Conservation (phyloP, 1,284 basidiomycete genomes). For the Ustilago tritici region DNA sequence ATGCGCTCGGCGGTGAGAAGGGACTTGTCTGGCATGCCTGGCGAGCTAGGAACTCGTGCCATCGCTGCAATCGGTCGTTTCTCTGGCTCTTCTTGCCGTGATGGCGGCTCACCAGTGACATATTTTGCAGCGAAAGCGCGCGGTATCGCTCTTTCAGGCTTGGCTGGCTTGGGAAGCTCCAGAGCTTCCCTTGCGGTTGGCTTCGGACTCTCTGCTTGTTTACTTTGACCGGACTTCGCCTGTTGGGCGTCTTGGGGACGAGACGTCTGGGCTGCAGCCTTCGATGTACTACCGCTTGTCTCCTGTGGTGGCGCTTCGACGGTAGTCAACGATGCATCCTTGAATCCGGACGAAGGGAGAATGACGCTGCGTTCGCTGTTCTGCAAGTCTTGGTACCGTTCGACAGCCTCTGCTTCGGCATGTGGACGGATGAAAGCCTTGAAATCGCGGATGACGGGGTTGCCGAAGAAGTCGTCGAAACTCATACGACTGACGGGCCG, state of each 20-base stretch:
- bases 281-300: neutral
- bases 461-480: constrained; percentile 91
- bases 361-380: constrained; percentile 43
- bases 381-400: constrained; percentile 45
- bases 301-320: constrained; percentile 5
- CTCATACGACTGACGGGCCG: constrained; percentile 85
- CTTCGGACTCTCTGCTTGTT: constrained; percentile 3
- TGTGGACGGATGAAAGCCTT: constrained; percentile 46
- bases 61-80: constrained; percentile 16
- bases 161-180: constrained; percentile 4
- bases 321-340: constrained; percentile 21
- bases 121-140: constrained; percentile 50
- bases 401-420: constrained; percentile 39
- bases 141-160: constrained; percentile 21
- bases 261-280: neutral
- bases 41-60: constrained; percentile 33
- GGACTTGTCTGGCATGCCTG: constrained; percentile 29
- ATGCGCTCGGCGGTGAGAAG: constrained; percentile 13
- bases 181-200: neutral
- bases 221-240: constrained; percentile 7
- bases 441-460: constrained; percentile 52
- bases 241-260: constrained; percentile 1
- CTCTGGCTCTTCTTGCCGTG: constrained; percentile 18
- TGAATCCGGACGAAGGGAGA: constrained; percentile 31
- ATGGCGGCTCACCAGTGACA: constrained; percentile 41